Base-by-base conservation (phyloP, 306 rosid genomes). In the Hylodesmum podocarpum region DNA sequence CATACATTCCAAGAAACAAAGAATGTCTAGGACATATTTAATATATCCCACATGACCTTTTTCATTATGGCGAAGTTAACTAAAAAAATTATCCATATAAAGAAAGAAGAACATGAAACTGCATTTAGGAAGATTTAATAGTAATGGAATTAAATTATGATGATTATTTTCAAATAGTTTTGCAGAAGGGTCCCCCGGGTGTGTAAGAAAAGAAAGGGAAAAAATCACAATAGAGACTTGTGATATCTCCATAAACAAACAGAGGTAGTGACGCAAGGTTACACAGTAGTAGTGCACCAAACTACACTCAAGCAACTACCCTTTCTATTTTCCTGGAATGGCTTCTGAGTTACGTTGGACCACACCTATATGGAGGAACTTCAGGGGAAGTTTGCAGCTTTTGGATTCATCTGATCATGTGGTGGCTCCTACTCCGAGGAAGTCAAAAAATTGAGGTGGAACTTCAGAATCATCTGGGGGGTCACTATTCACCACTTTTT, bases 381-480 rank as follows among this genome's bases (percentile, higher is more conserved):
- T 72, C 69, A 40, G 75, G 75, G 64, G 64, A 85, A 66, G 14
- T 79, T 72, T 78, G 78, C 87, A 79, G 74, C 69, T 78, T 87
- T 83, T 53, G 69, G 41, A 57, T 68, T 22, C 21, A 43, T 78
- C 36, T 29, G 43, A 58, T 82, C 91, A 94, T 70, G 84, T 88
- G 85, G 84, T 88, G 85, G 93, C 91, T 84, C 98, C 98, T 16
- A 95, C 96, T 40, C 98, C 98, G 61, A 95, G 98, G 82, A 95
- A 95, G 81, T 95, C 98, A 81, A 95, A 84, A 80, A 92, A 95
- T 80, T 55, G 87, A 51, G 95, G 91, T 73, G 86, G 37, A 73
- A 36, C 79, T n/a, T n/a, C n/a, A n/a, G n/a, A n/a, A 79, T 63
- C 72, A 71, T 77, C 88, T 36, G 47, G 44, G 72, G 61, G 81